A percentile compares a stretch with the other conserved stretches of the same genome.
Conservation (phyloP, 2,329 filamentous ascomycete species). For the Amesomyces nigricolor region DNA sequence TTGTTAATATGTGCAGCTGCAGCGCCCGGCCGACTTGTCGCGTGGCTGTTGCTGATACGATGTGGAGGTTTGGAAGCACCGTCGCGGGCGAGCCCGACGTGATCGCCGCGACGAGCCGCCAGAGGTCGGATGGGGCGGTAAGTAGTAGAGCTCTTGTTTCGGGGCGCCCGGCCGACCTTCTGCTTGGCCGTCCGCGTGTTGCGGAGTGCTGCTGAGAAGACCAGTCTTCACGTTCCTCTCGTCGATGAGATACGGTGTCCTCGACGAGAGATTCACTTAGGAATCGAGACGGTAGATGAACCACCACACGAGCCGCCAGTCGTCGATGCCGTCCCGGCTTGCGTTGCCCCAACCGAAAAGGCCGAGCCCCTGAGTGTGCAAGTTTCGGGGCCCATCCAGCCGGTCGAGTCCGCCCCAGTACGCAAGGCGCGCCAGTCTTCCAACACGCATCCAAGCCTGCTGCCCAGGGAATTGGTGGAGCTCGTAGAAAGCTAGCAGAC, state of each 20-base stretch:
- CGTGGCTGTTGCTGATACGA: no score
- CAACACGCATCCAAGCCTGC: background rate
- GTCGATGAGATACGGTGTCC: background rate
- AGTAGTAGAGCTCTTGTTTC: no score
- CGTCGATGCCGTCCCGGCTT: background rate
- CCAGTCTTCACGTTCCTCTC: background rate
- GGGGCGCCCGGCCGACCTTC: no score
- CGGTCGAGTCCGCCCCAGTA: background rate
- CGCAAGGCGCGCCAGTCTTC: background rate
- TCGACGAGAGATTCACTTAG: background rate
- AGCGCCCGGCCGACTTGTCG: no score
- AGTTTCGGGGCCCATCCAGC: background rate
- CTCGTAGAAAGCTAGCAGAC: background rate
- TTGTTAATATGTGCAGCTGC: no score
- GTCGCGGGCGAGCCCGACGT: no score
- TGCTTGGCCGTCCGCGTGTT: no score
- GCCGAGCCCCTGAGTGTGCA: background rate
- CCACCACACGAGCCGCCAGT: background rate
- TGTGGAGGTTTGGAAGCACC: no score
- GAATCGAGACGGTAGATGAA: background rate
- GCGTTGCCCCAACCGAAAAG: background rate
- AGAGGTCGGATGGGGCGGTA: no score
- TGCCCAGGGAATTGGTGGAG: background rate
- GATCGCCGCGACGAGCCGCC: no score
- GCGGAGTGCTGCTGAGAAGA: no score